Percentiles rank a stretch among this genome's conserved stretches.
Conservation (phyloP, 495 filamentous ascomycete genomes). For the Friedmanniomyces simplex region DNA sequence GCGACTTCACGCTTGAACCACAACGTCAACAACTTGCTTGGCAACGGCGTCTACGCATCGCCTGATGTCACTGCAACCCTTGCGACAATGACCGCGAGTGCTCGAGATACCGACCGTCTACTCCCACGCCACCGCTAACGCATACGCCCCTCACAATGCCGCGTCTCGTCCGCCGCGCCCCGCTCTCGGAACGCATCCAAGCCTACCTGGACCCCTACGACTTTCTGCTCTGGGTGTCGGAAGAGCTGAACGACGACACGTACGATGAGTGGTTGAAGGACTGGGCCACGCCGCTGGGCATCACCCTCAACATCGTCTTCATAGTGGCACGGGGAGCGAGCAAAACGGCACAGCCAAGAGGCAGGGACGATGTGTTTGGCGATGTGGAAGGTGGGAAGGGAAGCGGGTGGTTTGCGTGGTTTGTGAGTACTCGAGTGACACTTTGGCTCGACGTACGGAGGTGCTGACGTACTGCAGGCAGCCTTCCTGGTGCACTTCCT, state of each 20-base stretch:
- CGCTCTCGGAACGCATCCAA: conserved; percentile 65
- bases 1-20: background rate
- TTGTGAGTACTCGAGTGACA: conserved; percentile 50
- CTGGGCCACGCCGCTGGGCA: conserved; percentile 62
- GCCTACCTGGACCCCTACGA: conserved; percentile 77
- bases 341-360: conserved; percentile 32
- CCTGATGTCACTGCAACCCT: background rate
- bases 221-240: conserved; percentile 77
- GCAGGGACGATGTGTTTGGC: conserved; percentile 74
- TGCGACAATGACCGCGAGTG: background rate
- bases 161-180: conserved; percentile 68
- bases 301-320: conserved; percentile 67
- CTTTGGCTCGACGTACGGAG: background rate
- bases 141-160: conserved; percentile 39
- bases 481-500: conserved; percentile 59
- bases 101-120: background rate
- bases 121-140: background rate
- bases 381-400: conserved; percentile 43
- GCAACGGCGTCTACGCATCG: background rate
- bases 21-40: background rate
- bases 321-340: conserved; percentile 73
- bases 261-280: conserved; percentile 71
- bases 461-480: conserved; percentile 38
- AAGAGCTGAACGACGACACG: conserved; percentile 76
- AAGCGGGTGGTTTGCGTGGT: conserved; percentile 58